A percentile compares a stretch with the other conserved stretches of the same genome.
Evolutionary conservation across 495 filamentous ascomycete species (phyloP).

Genomic region (Halenospora varia): DNA sequence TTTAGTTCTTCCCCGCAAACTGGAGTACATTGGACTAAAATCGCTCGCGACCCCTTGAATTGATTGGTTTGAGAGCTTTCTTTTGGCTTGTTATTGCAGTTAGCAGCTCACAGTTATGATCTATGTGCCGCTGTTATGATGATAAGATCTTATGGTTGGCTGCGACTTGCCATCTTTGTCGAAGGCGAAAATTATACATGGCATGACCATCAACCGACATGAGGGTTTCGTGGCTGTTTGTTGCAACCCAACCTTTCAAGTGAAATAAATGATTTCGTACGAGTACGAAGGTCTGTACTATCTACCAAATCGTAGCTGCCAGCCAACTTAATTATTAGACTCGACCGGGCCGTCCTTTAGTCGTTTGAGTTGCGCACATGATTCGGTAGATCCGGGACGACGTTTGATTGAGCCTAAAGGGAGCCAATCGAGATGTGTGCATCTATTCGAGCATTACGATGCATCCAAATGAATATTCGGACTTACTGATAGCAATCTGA

Average conservation of each 20-base stretch:
- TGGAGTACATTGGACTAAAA: not conserved
- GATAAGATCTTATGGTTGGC: no score
- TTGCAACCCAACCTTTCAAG: not conserved
- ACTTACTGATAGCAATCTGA: slow-evolving; percentile 8
- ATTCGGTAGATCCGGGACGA: slow-evolving; percentile 9
- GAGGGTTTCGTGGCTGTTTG: no score
- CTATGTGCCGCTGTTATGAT: not conserved
- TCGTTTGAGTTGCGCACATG: slow-evolving; percentile 12
- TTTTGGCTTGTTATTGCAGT: no score
- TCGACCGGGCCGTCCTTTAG: not conserved
- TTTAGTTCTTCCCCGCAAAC: not conserved
- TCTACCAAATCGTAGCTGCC: not conserved
- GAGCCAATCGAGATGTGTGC: not conserved
- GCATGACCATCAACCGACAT: not conserved
- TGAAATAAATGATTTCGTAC: not conserved
- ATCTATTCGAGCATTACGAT: slow-evolving; percentile 17
- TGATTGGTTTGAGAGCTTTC: not conserved
- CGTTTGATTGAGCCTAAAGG: slow-evolving; percentile 9
- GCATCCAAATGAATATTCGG: slow-evolving; percentile 14
- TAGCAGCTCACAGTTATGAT: not conserved
- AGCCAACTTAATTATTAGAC: not conserved
- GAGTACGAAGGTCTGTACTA: not conserved
- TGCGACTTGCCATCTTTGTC: not conserved
- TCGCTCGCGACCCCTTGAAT: not conserved
- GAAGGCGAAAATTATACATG: not conserved